phyloP scores from a whole-genome alignment of 2,329 filamentous ascomycete species.

The Gnomoniopsis sp. region DNA sequence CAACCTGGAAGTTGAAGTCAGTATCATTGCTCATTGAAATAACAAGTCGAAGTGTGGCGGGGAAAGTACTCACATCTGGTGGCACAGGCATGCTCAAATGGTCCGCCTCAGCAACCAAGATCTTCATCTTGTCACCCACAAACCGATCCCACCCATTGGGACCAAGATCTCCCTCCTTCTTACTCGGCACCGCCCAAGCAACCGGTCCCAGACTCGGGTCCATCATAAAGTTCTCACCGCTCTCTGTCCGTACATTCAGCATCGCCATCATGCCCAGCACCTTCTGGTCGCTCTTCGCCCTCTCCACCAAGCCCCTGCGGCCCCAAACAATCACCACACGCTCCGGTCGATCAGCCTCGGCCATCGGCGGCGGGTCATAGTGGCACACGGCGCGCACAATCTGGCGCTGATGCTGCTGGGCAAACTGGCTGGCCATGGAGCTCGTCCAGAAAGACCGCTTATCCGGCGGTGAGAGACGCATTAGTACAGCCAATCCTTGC shows the following conservation, averaged over 20 bases:
- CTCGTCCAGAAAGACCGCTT: constrained; percentile 9
- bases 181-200: constrained; percentile 12
- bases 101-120: constrained; percentile 9
- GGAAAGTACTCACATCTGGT: constrained; percentile 8
- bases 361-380: constrained; percentile 11
- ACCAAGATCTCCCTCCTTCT: constrained; percentile 12
- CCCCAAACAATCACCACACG: constrained; percentile 12
- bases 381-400: constrained; percentile 15
- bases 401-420: constrained; percentile 12
- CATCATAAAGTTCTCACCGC: constrained; percentile 15
- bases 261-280: constrained; percentile 13
- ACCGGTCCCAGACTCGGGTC: constrained; percentile 12
- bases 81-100: constrained; percentile 16
- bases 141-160: constrained; percentile 15
- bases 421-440: constrained; percentile 13
- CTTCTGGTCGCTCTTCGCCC: constrained; percentile 11
- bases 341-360: neutral
- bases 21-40: neutral
- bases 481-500: constrained; percentile 10
- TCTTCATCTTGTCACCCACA: constrained; percentile 10
- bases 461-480: constrained; percentile 9
- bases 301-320: constrained; percentile 6
- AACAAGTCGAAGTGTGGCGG: neutral
- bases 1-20: neutral
- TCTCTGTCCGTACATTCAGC: constrained; percentile 8